Percentiles rank a stretch among this genome's conserved stretches.
Evolutionary conservation across 306 rosid species (phyloP).

Genomic region (Datisca glomerata): DNA sequence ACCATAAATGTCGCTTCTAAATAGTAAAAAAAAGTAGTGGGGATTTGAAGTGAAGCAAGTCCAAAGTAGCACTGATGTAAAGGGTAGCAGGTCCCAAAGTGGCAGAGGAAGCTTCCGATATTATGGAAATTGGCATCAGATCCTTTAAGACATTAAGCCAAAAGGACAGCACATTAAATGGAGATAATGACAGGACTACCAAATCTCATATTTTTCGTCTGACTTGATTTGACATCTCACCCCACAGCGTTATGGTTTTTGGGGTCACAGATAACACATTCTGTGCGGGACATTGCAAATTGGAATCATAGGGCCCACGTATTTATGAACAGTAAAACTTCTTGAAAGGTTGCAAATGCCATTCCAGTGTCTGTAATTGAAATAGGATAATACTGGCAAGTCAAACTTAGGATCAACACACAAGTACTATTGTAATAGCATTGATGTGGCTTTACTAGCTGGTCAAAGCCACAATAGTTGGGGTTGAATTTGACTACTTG

Average conservation of each 20-base stretch:
- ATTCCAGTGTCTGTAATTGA: slow-evolving; percentile 16
- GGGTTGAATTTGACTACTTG: too few relatives aligned
- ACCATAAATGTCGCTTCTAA: too few relatives aligned
- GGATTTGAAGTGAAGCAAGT: slow-evolving; percentile 10
- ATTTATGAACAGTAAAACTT: slow-evolving; percentile 25
- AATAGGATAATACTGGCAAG: slow-evolving; percentile 28
- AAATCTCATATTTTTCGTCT: slow-evolving; percentile 26
- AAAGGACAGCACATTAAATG: slow-evolving; percentile 28
- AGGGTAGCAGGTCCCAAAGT: neutral
- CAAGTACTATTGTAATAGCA: too few relatives aligned
- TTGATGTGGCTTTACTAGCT: too few relatives aligned
- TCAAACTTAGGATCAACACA: slow-evolving; percentile 22
- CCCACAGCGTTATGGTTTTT: slow-evolving; percentile 23
- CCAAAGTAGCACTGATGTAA: neutral
- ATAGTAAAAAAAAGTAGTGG: slow-evolving; percentile 2
- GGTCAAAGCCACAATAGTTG: too few relatives aligned
- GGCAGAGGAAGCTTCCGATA: slow-evolving; percentile 11
- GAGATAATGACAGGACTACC: slow-evolving; percentile 44
- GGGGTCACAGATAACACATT: slow-evolving; percentile 25
- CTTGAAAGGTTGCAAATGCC: slow-evolving; percentile 14
- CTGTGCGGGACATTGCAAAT: slow-evolving; percentile 26
- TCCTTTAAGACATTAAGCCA: slow-evolving; percentile 12
- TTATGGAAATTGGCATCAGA: slow-evolving; percentile 19
- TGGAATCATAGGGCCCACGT: slow-evolving; percentile 41
- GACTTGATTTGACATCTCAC: slow-evolving; percentile 46